A percentile compares a stretch with the other conserved stretches of the same genome.
Conservation (phyloP, 306 rosid species). For the Sicyos edulis region DNA sequence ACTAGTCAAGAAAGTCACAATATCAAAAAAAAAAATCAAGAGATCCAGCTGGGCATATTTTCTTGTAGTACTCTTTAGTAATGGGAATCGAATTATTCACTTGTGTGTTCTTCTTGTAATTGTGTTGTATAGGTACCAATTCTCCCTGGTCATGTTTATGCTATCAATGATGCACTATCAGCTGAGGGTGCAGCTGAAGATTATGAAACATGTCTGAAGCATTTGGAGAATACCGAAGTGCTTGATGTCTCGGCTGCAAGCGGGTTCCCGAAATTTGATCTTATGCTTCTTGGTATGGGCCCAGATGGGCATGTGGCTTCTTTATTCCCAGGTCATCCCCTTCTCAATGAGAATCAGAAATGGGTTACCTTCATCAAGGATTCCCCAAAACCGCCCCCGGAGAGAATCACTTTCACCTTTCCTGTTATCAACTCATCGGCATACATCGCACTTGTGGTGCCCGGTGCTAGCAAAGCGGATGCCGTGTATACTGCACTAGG, state of each 20-base stretch:
- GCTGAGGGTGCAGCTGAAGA: conserved; percentile 94
- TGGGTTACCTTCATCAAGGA: conserved; percentile 80
- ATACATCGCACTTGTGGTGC: conserved; percentile 56
- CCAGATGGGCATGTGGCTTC: conserved; percentile 98
- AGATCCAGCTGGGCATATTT: not conserved
- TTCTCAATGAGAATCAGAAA: conserved; percentile 54
- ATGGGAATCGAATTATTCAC: not conserved
- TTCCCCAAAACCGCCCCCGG: conserved; percentile 93
- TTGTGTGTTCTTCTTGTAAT: conserved; percentile 3
- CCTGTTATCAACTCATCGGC: conserved; percentile 83
- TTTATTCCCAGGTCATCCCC: conserved; percentile 89
- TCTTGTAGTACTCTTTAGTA: not conserved
- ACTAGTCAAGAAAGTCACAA: too few relatives aligned
- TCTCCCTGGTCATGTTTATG: conserved; percentile 53
- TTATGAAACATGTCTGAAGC: conserved; percentile 62
- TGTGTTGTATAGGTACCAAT: conserved; percentile 55
- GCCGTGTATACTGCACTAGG: conserved; percentile 59
- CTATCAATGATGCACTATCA: conserved; percentile 70
- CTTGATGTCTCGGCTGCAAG: conserved; percentile 39
- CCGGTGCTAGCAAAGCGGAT: conserved; percentile 62
- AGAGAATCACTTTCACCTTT: conserved; percentile 78
- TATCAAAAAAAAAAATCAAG: not conserved
- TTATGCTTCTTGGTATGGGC: conserved; percentile 94
- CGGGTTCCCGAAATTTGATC: conserved; percentile 87
- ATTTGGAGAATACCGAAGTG: conserved; percentile 45